These are phyloP conservation scores for Saccharomycopsis schoenii DNA, from an alignment of 805 yeast genomes.

Conservation along the genomic window DNA sequence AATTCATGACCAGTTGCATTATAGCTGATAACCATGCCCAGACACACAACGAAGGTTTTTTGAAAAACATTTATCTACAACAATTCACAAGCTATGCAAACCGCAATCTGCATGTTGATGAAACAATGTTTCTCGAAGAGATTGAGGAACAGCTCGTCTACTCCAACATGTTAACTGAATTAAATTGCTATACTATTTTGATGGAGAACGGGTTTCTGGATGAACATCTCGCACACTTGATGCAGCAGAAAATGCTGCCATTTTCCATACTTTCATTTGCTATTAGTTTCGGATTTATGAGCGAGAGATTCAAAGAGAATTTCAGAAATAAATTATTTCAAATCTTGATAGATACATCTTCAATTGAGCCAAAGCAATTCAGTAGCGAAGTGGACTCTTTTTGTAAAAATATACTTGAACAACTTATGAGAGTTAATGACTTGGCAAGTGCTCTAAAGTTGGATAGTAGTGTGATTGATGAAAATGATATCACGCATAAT, in stretches of 20 bases:
- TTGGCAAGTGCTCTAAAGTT: background rate
- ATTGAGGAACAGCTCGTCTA: background rate
- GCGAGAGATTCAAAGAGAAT: background rate
- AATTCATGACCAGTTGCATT: background rate
- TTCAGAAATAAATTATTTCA: background rate
- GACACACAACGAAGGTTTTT: background rate
- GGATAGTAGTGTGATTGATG: background rate
- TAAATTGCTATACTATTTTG: background rate
- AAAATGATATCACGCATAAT: background rate
- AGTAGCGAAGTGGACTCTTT: background rate
- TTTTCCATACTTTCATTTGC: background rate
- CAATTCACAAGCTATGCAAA: background rate
- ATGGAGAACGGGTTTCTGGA: background rate
- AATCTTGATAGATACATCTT: background rate
- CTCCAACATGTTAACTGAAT: background rate
- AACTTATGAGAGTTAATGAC: background rate
- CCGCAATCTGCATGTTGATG: background rate
- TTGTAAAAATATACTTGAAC: background rate
- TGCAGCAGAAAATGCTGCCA: background rate
- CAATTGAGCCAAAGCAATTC: background rate
- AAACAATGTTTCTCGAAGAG: background rate
- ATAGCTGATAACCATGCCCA: background rate
- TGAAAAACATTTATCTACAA: background rate
- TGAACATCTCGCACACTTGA: background rate
- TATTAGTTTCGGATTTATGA: background rate